Base-by-base conservation (phyloP, 306 rosid species). In the Benincasa hispida region DNA sequence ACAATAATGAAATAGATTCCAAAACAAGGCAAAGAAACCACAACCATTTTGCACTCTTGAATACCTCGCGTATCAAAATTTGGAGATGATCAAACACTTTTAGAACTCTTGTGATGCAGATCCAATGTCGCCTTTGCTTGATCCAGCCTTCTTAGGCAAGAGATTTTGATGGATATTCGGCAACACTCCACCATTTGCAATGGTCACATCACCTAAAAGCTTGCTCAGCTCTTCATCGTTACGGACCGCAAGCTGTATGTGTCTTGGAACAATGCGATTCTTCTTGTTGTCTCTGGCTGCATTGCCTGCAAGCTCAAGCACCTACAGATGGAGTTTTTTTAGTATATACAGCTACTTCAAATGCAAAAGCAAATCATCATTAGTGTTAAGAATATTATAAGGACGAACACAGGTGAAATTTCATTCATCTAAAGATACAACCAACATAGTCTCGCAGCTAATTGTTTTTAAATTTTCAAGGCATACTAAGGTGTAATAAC, bases 221-320 rank as follows among this genome's bases (percentile, higher is more conserved):
- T 88, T 91, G 87, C 92, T 89, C 55, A 91, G 12, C 54, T 91
- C 97, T 60, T 87, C 97, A 0, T 91, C 97, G 12, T 91, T 91
- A 8, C 97, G 85, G 8, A 91, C 94, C 0, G 92, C 97, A 13
- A 89, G 89, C 75, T 91, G 94, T 58, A 91, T 89, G 79, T 91
- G 97, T 80, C 94, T 86, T 0, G 94, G 97, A 1, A 85, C 72
- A 0, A 91, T 91, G n/a, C 97, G 80, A 3, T 70, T 82, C 83
- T 91, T 91, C 90, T 91, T 91, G 88, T 91, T 72, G 42, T 72
- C 76, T 28, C 76, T 72, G 4, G 60, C 59, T 17, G 76, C 76
- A 48, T 72, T 72, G 25, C 60, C 76, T 72, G 76, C 76, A 47
- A 72, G 76, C 76, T 72, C 76, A 72, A 72, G 76, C 60, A 72